Conservation (phyloP, 305 asterid species). For the Nicotiana rustica region DNA sequence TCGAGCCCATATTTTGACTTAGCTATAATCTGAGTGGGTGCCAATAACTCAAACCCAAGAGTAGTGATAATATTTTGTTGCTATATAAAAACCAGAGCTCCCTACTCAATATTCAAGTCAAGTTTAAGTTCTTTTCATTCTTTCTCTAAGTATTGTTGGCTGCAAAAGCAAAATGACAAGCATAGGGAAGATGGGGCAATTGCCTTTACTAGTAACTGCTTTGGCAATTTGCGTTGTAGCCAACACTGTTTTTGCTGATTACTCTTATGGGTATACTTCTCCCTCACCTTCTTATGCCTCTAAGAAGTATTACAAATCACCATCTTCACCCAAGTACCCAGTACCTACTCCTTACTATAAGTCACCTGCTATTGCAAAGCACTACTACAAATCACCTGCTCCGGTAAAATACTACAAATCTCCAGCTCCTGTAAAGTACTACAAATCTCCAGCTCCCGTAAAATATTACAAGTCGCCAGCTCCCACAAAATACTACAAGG, state of each 20-base stretch:
- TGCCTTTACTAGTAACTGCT: background rate
- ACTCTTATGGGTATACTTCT: background rate
- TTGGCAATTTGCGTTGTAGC: background rate
- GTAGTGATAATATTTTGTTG: background rate
- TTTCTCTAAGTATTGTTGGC: background rate
- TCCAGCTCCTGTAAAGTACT: background rate
- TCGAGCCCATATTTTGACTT: background rate
- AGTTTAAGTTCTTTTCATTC: background rate
- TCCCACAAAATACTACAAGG: no score
- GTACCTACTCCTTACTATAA: background rate
- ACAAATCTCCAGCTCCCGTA: background rate
- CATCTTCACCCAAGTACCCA: background rate
- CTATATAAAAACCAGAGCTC: background rate
- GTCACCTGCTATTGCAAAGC: background rate
- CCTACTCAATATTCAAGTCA: background rate
- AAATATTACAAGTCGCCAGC: no score
- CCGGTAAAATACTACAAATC: background rate
- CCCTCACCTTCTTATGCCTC: background rate
- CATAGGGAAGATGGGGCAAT: conserved; percentile 10
- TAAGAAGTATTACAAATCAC: background rate
- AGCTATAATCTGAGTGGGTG: background rate
- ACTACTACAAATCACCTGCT: background rate
- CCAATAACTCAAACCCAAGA: background rate
- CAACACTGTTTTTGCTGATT: background rate
- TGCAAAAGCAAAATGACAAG: background rate